Percentiles rank a stretch among this genome's conserved stretches.
Conservation (phyloP, 768 basidiomycete genomes). For the Nidularia pulvinata region DNA sequence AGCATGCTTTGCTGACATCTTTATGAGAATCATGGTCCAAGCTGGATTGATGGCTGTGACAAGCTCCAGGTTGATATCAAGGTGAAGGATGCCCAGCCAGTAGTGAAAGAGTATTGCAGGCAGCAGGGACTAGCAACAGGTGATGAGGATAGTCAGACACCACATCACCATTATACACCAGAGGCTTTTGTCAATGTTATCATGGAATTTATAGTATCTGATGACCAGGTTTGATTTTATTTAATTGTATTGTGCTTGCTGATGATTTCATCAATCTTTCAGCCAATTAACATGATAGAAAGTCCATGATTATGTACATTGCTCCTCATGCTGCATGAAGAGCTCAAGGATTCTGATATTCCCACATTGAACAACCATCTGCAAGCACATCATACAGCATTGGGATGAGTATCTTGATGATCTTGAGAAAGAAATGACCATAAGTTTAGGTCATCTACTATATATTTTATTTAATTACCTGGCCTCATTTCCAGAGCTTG, state of each 20-base stretch:
- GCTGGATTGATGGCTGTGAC: too few relatives aligned
- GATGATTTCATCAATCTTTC: background rate
- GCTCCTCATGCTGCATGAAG: background rate
- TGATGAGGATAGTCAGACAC: too few relatives aligned
- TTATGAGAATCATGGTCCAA: too few relatives aligned
- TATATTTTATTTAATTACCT: background rate
- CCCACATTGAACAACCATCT: background rate
- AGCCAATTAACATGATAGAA: background rate
- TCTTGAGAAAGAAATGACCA: background rate
- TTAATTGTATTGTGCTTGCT: background rate
- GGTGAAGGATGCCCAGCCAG: too few relatives aligned
- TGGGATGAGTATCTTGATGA: background rate
- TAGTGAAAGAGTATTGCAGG: too few relatives aligned
- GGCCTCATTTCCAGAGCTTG: background rate
- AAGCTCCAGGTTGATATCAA: too few relatives aligned
- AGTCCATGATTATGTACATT: background rate
- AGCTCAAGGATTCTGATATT: background rate
- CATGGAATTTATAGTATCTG: background rate
- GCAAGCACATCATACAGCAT: background rate
- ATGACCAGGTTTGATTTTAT: background rate
- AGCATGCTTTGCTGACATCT: too few relatives aligned
- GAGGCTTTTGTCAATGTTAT: conserved; percentile 10
- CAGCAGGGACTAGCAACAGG: too few relatives aligned
- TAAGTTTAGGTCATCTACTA: background rate
- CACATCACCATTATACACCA: too few relatives aligned